Evolutionary conservation across 352 stramenopile genomes (phyloP).

Genomic region (Globisporangium ultimum): DNA sequence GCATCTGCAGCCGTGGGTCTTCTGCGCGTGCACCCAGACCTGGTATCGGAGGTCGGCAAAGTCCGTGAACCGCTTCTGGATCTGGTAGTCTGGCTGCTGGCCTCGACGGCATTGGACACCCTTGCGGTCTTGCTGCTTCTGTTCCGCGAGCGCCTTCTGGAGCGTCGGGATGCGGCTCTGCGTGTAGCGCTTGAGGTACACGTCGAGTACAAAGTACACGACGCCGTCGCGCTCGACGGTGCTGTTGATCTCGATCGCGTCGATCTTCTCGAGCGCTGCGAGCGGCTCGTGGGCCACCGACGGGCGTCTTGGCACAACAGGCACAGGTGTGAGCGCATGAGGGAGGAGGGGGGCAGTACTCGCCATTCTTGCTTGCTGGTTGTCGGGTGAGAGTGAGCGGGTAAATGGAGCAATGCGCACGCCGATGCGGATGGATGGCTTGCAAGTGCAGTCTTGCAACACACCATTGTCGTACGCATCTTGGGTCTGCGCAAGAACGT

Average conservation of each 20-base stretch:
- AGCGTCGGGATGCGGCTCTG: constrained; percentile 54
- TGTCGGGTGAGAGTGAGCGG: background rate
- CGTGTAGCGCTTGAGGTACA: constrained; percentile 55
- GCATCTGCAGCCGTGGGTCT: constrained; percentile 23
- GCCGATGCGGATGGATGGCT: no score
- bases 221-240: constrained; percentile 19
- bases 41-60: constrained; percentile 37
- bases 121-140: background rate
- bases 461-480: background rate
- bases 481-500: background rate
- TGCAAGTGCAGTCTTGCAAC: no score
- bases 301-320: constrained; percentile 8
- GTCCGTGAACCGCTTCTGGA: constrained; percentile 33
- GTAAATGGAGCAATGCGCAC: background rate
- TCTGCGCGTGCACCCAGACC: constrained; percentile 28
- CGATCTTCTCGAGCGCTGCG: constrained; percentile 25
- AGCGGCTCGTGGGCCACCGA: constrained; percentile 14
- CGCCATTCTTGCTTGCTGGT: constrained; percentile 1
- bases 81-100: constrained; percentile 27
- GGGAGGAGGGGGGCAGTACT: background rate
- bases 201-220: constrained; percentile 39
- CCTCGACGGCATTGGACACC: constrained; percentile 14
- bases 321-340: constrained; percentile 9
- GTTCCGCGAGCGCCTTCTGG: constrained; percentile 17
- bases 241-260: constrained; percentile 22